Evolutionary conservation across 2,329 filamentous ascomycete genomes (phyloP), one percentile per base, ranked within the genome.

Genomic region (Colletotrichum euphorbiae): DNA sequence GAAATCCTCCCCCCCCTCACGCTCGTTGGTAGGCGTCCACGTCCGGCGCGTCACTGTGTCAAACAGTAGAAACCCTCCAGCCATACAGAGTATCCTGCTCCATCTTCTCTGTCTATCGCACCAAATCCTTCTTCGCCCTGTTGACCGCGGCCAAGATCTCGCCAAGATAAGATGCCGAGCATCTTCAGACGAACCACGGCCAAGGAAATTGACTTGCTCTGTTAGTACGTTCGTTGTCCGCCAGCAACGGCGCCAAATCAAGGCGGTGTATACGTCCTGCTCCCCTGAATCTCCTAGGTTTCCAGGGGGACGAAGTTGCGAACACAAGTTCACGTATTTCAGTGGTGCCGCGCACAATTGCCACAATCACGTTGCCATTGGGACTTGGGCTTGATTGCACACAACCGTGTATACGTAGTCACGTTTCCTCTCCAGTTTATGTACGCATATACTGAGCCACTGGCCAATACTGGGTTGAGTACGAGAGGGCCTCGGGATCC

Each of bases 231-330:
- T 24, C 21, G 21, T 24, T 24, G 24, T 24, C 24, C 19, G 43
- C 54, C 61, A 43, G 28, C 54, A 31, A 50, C 38, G 58, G 43
- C 51, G 51, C 43, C 28, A 57, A 56, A 7, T 36, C 12, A 9
- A 9, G 3, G n/a, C n/a, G 21, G 19, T 28, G n/a, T 4, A 7
- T 15, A 2, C 33, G 21, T 12, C 21, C 17, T 4, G 31, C 24
- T 17, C 61, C 56, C 62, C 56, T 65, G 62, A 54, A 33, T 52
- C 56, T 12, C 24, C n/a, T 46, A 43, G 40, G 38, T 28, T 61
- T 58, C 2, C 11, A 38, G 28, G 17, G 61, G 40, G 31, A 12
- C 13, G n/a, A n/a, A n/a, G n/a, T n/a, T n/a, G n/a, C 13, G 11
- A 24, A 24, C 40, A 42, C 56, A 45, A 19, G 38, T 24, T 57